These are phyloP conservation scores for Cyamopsis tetragonoloba DNA, from an alignment of 306 rosid genomes.

Conservation along the genomic window DNA sequence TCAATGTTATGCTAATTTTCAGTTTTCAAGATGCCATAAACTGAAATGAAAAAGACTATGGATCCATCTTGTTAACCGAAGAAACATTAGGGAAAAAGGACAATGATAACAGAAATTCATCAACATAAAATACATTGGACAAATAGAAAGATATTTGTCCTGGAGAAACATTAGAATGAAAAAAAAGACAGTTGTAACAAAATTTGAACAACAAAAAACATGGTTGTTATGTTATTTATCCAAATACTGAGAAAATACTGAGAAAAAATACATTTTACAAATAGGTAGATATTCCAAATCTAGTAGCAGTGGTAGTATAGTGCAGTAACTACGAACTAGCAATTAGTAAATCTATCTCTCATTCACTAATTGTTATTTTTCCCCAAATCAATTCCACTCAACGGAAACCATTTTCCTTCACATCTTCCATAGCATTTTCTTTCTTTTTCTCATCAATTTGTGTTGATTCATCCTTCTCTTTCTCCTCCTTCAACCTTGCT, in stretches of 20 bases:
- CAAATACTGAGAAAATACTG: too few species aligned
- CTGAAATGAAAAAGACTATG: background rate
- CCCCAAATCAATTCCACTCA: background rate
- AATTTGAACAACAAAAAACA: background rate
- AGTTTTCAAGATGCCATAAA: background rate
- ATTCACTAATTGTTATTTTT: background rate
- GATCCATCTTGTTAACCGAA: background rate
- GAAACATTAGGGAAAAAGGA: too few species aligned
- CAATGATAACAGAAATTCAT: too few species aligned
- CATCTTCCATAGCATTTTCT: background rate
- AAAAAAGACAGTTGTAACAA: background rate
- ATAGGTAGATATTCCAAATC: background rate
- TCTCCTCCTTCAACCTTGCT: slow-evolving; percentile 27
- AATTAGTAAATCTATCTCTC: background rate
- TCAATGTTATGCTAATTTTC: background rate
- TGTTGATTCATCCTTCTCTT: slow-evolving; percentile 8
- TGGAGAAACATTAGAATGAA: background rate
- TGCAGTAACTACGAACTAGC: background rate
- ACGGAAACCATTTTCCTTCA: slow-evolving; percentile 31
- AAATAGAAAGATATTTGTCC: too few species aligned
- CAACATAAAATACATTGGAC: too few species aligned
- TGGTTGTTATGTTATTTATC: background rate
- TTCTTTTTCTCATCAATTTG: background rate
- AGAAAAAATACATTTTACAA: background rate
- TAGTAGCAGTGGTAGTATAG: background rate